These are phyloP conservation scores for Euclidium syriacum DNA, from an alignment of 345 rosid species.

Conservation along the genomic window DNA sequence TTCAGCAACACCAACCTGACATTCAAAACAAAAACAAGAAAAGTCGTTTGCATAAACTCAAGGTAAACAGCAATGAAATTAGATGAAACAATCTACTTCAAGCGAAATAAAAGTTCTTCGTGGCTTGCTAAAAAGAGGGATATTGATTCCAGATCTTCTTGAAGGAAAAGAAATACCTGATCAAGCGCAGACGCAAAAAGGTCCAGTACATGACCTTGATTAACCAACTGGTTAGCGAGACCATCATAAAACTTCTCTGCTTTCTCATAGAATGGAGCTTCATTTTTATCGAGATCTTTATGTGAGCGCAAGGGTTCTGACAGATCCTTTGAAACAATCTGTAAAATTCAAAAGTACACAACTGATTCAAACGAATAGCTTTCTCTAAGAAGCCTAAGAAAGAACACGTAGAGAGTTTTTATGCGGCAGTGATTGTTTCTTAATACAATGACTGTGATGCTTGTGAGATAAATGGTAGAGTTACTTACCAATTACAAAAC, in stretches of 20 bases:
- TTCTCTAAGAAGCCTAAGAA: not conserved
- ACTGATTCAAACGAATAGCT: conserved; percentile 5
- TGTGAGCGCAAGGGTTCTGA: conserved; percentile 99
- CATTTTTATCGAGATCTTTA: conserved; percentile 99
- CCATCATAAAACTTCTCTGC: conserved; percentile 88
- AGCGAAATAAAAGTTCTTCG: conserved; percentile 7
- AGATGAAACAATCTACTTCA: not conserved
- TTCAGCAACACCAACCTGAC: conserved; percentile 96
- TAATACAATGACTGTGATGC: not conserved
- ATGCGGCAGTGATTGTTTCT: too few species aligned
- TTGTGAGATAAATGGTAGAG: not conserved
- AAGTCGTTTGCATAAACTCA: not conserved
- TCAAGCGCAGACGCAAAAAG: conserved; percentile 99
- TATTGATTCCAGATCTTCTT: not conserved
- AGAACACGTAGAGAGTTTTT: too few species aligned
- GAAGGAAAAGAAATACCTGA: conserved; percentile 54
- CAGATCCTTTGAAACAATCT: conserved; percentile 94
- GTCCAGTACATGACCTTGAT: conserved; percentile 96
- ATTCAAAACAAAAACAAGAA: not conserved
- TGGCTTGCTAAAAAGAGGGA: conserved; percentile 4
- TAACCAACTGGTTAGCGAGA: conserved; percentile 92
- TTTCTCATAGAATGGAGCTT: conserved; percentile 92
- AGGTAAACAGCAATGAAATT: not conserved
- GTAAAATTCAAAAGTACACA: conserved; percentile 33
- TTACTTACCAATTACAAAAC: not conserved